Percentiles rank a stretch among this genome's conserved stretches.
Evolutionary conservation across 768 basidiomycete genomes (phyloP).

Genomic region (Suillus clintonianus): DNA sequence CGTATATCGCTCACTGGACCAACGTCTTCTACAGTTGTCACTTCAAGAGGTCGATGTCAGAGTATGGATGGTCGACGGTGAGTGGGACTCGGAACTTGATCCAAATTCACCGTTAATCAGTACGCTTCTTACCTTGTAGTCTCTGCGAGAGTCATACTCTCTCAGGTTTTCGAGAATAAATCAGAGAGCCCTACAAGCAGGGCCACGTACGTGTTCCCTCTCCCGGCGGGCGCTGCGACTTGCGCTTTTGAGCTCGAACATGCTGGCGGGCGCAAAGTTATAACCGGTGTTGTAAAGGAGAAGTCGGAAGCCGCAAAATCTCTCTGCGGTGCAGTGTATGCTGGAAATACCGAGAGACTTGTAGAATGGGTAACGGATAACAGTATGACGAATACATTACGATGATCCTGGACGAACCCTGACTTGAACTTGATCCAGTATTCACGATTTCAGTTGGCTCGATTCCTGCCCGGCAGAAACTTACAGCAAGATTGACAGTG

Average conservation of each 20-base stretch:
- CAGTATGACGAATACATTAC: conserved; percentile 34
- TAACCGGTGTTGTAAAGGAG: conserved; percentile 51
- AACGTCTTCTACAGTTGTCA: conserved; percentile 32
- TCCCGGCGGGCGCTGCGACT: conserved; percentile 53
- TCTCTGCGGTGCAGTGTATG: conserved; percentile 42
- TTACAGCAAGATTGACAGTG: conserved; percentile 46
- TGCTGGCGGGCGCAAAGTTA: conserved; percentile 41
- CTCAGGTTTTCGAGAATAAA: conserved; percentile 44
- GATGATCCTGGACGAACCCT: neutral
- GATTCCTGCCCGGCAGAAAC: conserved; percentile 43
- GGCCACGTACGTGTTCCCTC: conserved; percentile 59
- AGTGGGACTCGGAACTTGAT: neutral
- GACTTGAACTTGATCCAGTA: conserved; percentile 32
- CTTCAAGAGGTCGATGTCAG: conserved; percentile 44
- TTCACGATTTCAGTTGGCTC: conserved; percentile 61
- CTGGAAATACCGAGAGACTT: conserved; percentile 44
- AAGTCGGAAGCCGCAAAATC: conserved; percentile 41
- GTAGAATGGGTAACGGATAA: conserved; percentile 52
- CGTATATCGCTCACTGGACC: conserved; percentile 28
- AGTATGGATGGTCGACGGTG: conserved; percentile 47
- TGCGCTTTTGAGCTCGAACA: conserved; percentile 54
- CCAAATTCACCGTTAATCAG: neutral
- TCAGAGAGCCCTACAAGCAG: conserved; percentile 38
- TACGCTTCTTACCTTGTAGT: conserved; percentile 27
- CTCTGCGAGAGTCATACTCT: conserved; percentile 44